Percentiles rank a stretch among this genome's conserved stretches.
Conservation (phyloP, 805 yeast genomes). For the Starmerella roubikii region DNA sequence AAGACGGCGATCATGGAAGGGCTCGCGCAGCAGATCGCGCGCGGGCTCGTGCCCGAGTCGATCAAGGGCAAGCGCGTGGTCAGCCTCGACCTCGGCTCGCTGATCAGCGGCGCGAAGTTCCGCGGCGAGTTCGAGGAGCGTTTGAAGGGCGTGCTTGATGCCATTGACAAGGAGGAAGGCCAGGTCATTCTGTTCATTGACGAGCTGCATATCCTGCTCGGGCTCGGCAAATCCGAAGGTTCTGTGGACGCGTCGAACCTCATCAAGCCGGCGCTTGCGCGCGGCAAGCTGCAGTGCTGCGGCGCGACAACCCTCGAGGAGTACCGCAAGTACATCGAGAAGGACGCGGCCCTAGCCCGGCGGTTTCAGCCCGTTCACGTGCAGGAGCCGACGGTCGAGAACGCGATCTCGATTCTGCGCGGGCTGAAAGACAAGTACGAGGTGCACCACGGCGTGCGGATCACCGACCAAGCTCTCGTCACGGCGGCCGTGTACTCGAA, state of each 20-base stretch:
- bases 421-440: slow-evolving; percentile 91
- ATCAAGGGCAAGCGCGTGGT: slow-evolving; percentile 76
- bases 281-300: slow-evolving; percentile 83
- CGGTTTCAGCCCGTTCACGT: slow-evolving; percentile 81
- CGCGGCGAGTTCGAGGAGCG: slow-evolving; percentile 95
- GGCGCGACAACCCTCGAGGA: slow-evolving; percentile 96
- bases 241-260: slow-evolving; percentile 90
- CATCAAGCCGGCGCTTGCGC: slow-evolving; percentile 83
- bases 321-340: slow-evolving; percentile 82
- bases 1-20: slow-evolving; percentile 96
- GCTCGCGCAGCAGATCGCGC: slow-evolving; percentile 79
- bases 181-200: slow-evolving; percentile 87
- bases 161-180: slow-evolving; percentile 74
- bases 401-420: slow-evolving; percentile 79
- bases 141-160: slow-evolving; percentile 92
- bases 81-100: slow-evolving; percentile 73
- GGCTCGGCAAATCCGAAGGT: slow-evolving; percentile 95
- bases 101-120: slow-evolving; percentile 89
- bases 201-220: slow-evolving; percentile 98
- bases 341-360: slow-evolving; percentile 90
- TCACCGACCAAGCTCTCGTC: slow-evolving; percentile 81
- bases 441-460: slow-evolving; percentile 94
- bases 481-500: slow-evolving; percentile 85
- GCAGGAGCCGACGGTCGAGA: slow-evolving; percentile 79
- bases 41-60: slow-evolving; percentile 88